phyloP scores from a whole-genome alignment of 352 stramenopile species.

The Phytophthora vignae region DNA sequence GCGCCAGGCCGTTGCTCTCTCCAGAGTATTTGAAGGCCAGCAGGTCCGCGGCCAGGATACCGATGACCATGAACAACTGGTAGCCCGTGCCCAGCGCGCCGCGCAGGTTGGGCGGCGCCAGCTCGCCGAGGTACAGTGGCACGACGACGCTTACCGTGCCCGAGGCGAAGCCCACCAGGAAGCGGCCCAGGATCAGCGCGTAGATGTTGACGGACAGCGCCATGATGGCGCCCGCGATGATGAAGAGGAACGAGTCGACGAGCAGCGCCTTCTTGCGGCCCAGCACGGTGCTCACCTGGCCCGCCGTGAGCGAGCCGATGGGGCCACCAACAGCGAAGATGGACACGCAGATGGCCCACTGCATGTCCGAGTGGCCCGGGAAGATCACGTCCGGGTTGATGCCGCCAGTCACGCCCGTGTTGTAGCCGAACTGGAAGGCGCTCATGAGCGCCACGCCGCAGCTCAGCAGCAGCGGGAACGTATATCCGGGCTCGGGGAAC shows the following conservation, averaged over 20 bases:
- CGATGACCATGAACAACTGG: slow-evolving; percentile 76
- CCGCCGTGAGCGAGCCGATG: slow-evolving; percentile 69
- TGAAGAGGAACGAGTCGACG: slow-evolving; percentile 72
- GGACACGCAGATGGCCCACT: slow-evolving; percentile 76
- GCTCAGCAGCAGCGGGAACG: slow-evolving; percentile 67
- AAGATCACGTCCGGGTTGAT: slow-evolving; percentile 73
- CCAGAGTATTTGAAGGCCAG: slow-evolving; percentile 70
- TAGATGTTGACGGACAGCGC: slow-evolving; percentile 73
- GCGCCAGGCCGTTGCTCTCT: slow-evolving; percentile 57
- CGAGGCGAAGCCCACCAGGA: slow-evolving; percentile 73
- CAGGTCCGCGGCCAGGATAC: slow-evolving; percentile 61
- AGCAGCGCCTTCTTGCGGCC: slow-evolving; percentile 72
- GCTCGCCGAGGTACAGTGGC: slow-evolving; percentile 73
- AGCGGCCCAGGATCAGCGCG: slow-evolving; percentile 73
- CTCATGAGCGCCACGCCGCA: slow-evolving; percentile 77
- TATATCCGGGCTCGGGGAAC: slow-evolving; percentile 74
- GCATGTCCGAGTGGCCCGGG: slow-evolving; percentile 64
- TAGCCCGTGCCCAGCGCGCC: slow-evolving; percentile 78
- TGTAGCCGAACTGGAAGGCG: slow-evolving; percentile 80
- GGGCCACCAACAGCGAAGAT: slow-evolving; percentile 73
- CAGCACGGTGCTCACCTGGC: slow-evolving; percentile 59
- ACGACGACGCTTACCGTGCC: slow-evolving; percentile 79
- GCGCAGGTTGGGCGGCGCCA: slow-evolving; percentile 77
- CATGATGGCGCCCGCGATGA: slow-evolving; percentile 67
- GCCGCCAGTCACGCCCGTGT: slow-evolving; percentile 73